Conservation (phyloP, 2,329 filamentous ascomycete species). For the Claviceps paspali region DNA sequence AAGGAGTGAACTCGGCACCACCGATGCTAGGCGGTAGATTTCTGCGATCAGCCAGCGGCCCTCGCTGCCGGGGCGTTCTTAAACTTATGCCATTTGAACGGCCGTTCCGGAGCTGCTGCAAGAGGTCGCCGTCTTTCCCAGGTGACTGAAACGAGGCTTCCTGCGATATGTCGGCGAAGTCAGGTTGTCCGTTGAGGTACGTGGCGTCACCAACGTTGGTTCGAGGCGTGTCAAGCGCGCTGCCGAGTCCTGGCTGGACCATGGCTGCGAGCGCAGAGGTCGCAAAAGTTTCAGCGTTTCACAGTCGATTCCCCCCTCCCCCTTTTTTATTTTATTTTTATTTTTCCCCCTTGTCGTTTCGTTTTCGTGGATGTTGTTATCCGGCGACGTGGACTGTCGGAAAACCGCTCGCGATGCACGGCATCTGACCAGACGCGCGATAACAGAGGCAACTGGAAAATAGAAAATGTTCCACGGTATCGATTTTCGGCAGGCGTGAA, state of each 20-base stretch:
- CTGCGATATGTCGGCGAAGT: conserved; percentile 66
- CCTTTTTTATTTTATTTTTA: not conserved
- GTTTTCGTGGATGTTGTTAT: no score
- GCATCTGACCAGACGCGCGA: not conserved
- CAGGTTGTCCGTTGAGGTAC: conserved; percentile 52
- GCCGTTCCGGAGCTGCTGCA: conserved; percentile 59
- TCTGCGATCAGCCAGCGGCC: conserved; percentile 54
- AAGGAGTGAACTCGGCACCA: conserved; percentile 78
- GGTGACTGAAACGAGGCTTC: conserved; percentile 79
- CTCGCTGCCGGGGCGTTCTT: conserved; percentile 58
- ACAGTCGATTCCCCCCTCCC: no score
- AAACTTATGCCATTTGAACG: conserved; percentile 40
- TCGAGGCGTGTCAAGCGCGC: conserved; percentile 67
- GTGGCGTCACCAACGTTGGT: conserved; percentile 76
- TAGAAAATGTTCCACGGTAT: no score
- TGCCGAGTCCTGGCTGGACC: conserved; percentile 46
- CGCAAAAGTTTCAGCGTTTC: not conserved
- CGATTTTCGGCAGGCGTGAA: no score
- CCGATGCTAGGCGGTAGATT: conserved; percentile 52
- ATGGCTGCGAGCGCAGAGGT: conserved; percentile 24
- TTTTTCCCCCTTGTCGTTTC: no score
- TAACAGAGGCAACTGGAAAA: not conserved
- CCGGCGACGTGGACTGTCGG: not conserved
- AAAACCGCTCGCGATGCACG: not conserved
- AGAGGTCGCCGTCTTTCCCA: conserved; percentile 50